Base-by-base conservation (phyloP, 2,329 filamentous ascomycete species). In the Verticillium nubilum region DNA sequence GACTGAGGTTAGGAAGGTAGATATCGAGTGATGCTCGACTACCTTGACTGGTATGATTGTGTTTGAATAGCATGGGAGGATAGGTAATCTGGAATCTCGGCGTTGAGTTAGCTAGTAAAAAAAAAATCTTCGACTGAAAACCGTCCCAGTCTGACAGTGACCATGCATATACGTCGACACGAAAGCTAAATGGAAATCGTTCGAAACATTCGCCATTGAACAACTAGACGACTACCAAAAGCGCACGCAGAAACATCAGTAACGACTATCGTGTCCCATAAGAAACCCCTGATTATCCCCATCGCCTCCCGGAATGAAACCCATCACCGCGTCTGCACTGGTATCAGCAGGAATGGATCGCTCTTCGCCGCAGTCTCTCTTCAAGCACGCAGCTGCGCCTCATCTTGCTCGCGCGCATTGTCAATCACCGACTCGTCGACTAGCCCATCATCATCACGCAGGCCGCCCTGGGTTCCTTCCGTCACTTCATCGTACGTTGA, bases 1-100 rank as follows among this genome's bases (percentile, higher is more conserved):
- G 78, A 88, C 85, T 65, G 83, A 86, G 67, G 78, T 87, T 61
- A 80, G 78, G 68, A 82, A 82, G 71, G 80, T 87, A 47, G 83
- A 87, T 59, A 81, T 87, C 62, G 73, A 82, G 66, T 84, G 73
- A 69, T 6, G 5, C 37, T 42, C 9, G 9, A 9, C 6, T 9
- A 35, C 17, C 6, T 23, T 7, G 17, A 19, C 6, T 42, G 37
- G 3, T 5, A 6, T 3, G 17, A 9, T 19, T 5, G 29, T 7
- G 13, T 31, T 13, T 31, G 29, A 31, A 31, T 31, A 13, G 5
- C 9, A 31, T 7, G 29, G 2, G 29, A 13, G 9, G 29, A 5
- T 7, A 31, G 9, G 29, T 13, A 13, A 7, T 31, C 5, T 31
- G 29, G 29, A 31, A 17, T 19, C 3, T 42, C 5, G 35, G 35